phyloP scores from a whole-genome alignment of 2,329 filamentous ascomycete genomes.

The Monilinia fructigena region DNA sequence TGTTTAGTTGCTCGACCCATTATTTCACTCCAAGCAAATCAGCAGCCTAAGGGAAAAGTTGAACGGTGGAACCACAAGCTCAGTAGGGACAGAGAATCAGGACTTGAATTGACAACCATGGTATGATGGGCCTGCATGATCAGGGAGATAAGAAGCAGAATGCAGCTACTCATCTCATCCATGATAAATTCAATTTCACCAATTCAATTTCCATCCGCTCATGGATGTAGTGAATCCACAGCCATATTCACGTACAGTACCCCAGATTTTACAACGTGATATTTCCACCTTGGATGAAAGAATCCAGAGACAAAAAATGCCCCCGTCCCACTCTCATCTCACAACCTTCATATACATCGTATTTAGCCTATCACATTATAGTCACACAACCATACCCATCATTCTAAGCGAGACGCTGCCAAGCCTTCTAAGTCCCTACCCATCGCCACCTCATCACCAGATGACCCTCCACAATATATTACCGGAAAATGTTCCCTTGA shows the following conservation, averaged over 20 bases:
- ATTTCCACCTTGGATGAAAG: too few relatives aligned
- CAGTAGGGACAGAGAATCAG: neutral
- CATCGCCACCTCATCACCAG: neutral
- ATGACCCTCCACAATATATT: slow-evolving; percentile 3
- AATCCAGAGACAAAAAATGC: too few relatives aligned
- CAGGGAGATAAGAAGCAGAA: neutral
- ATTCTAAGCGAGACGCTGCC: neutral
- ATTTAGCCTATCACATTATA: too few relatives aligned
- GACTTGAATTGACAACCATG: neutral
- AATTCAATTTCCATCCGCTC: neutral
- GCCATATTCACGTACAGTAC: neutral
- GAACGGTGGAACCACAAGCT: neutral
- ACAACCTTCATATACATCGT: too few relatives aligned
- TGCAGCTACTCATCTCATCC: neutral
- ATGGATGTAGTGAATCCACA: neutral
- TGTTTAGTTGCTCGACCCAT: neutral
- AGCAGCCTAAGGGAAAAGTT: neutral
- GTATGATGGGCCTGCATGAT: neutral
- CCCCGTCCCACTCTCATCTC: too few relatives aligned
- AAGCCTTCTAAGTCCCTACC: neutral
- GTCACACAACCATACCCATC: slow-evolving; percentile 2
- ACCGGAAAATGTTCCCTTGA: neutral
- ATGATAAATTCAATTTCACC: neutral
- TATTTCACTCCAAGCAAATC: neutral
- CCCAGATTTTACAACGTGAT: neutral